A percentile compares a stretch with the other conserved stretches of the same genome.
Conservation (phyloP, 2,329 filamentous ascomycete species). For the Cordyceps pruinosa region DNA sequence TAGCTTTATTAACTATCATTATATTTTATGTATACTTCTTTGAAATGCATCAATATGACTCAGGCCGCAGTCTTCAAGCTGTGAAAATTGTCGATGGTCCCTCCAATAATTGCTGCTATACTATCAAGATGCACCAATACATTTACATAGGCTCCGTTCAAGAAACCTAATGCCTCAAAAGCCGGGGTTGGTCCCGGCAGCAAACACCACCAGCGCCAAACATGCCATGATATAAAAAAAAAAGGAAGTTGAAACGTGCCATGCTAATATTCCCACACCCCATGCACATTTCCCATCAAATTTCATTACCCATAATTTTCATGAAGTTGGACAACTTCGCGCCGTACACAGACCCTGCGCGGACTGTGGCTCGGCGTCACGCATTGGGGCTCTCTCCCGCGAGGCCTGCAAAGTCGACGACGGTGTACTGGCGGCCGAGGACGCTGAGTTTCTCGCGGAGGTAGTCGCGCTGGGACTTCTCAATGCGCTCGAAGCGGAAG, state of each 20-base stretch:
- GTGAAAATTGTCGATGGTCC: not conserved
- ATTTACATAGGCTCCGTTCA: not conserved
- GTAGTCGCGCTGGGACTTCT: conserved; percentile 37
- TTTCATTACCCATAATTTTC: too few relatives aligned
- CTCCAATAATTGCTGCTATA: not conserved
- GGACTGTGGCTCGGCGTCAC: too few relatives aligned
- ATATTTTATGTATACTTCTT: not conserved
- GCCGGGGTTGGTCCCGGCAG: not conserved
- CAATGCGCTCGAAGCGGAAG: conserved; percentile 41
- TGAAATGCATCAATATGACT: not conserved
- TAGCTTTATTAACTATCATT: not conserved
- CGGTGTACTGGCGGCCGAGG: conserved; percentile 25
- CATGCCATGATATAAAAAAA: not conserved
- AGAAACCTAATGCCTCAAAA: not conserved
- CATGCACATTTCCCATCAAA: not conserved
- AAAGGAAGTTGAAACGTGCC: not conserved
- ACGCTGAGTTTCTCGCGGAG: conserved; percentile 33
- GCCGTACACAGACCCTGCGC: too few relatives aligned
- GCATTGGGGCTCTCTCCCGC: conserved; percentile 19
- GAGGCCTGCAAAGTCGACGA: conserved; percentile 22
- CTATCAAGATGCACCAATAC: not conserved
- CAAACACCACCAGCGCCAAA: not conserved
- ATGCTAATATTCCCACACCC: not conserved
- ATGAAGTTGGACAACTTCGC: too few relatives aligned
- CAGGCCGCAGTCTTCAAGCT: not conserved